Evolutionary conservation across 2,329 filamentous ascomycete species (phyloP), one percentile per base, ranked within the genome.

Genomic region (Verticillium nubilum): DNA sequence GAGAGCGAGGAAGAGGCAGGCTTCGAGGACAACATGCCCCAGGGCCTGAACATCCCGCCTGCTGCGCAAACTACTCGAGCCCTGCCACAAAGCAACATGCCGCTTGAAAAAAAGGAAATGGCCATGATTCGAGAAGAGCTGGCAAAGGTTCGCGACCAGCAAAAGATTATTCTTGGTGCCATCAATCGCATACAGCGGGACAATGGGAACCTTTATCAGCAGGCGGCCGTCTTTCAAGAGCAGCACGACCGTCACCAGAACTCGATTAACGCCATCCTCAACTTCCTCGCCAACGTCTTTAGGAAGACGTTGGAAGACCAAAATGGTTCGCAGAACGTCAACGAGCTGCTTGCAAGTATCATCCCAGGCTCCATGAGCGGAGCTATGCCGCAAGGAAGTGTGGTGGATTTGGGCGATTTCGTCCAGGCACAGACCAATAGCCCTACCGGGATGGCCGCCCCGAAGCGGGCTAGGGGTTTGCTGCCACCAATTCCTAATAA

Each of bases 211-310:
- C 83, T 97, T 29, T 96, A 93, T 68, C 89, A 90, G 59, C 92
- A 97, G 73, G 93, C 94, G 0, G 83, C 90, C 52, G 87, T 90
- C 60, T 97, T 97, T 71, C 93, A 98, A 73, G 90, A 86, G 61
- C 86, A 96, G 70, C 94, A 98, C 69, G 92, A 94, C 66, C 88
- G 95, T n/a, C 95, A 99, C 69, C 95, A 99, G 71, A 97, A 94
- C 71, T 97, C 94, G 0, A 98, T 99, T 74, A 98, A 97, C 69
- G 94, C 94, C n/a, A 98, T 99, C 63, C 82, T 99, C 50, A 96
- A 93, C 56, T 98, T 99, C 73, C 82, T 99, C 23, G 95, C 94
- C 53, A 98, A 96, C 13, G 94, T 99, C 50, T 99, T 98, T 76
- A 90, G 96, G 63, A 89, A 96, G 69, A 96, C 92, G 63, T 77